Base-by-base conservation (phyloP, 371 early-diverging fungal species). In the Globomyces sp. region DNA sequence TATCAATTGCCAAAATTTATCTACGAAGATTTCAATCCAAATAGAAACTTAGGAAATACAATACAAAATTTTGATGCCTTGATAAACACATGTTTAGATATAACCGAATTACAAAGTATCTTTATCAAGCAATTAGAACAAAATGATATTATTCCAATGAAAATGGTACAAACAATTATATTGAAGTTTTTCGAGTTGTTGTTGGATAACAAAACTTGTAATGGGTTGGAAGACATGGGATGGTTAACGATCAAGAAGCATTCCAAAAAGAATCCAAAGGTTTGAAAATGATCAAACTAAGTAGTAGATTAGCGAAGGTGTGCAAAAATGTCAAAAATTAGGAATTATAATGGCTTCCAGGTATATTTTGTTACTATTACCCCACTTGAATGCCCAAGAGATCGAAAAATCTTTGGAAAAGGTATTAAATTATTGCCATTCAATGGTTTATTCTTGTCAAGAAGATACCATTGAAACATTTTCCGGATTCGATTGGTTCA, bases 401-500 rank as follows among this genome's bases (percentile, higher is more conserved):
- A 24, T 24, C 24, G 24, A 24, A 24, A 24, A 24, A 24, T 24
- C 24, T 24, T 24, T 24, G 24, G 24, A 24, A 24, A 24, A 24
- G 24, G 24, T 24, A 24, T 24, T 24, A 24, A 24, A 24, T 24
- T 24, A 24, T 24, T 24, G 24, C 24, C 24, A 24, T 24, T 24
- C 24, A 24, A 24, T 24, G 24, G 24, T 24, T 24, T 24, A 24
- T 24, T 24, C 24, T 24, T 24, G 24, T 24, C 46, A 42, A 2
- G 44, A 47, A n/a, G 6, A 9, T 3, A 11, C 8, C 13, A 63
- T 11, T 39, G 64, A 57, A 48, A 36, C 43, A 37, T 55, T 46
- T 52, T 11, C 47, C 2, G 71, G 73, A 2, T 68, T 68, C 53
- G 70, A 73, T 60, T 77, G 80, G 80, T 80, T 77, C 55, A 46